phyloP scores from a whole-genome alignment of 768 basidiomycete species.

The Brasilioporus rufonigricans region DNA sequence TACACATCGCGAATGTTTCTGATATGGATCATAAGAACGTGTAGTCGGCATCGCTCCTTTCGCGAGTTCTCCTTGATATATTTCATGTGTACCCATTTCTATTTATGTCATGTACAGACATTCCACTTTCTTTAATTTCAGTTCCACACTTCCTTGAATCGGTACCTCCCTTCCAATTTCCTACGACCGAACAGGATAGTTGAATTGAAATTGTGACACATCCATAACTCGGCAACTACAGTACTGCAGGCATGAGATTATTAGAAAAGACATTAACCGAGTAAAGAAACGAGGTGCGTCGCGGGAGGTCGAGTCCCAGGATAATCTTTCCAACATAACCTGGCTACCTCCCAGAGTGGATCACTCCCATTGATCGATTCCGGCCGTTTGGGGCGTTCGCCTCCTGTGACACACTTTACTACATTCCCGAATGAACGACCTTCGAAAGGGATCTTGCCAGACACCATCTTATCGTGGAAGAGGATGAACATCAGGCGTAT shows the following conservation, averaged over 20 bases:
- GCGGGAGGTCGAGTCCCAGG: conserved; percentile 17
- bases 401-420: neutral
- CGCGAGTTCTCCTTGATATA: neutral
- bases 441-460: conserved; percentile 17
- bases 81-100: conserved; percentile 6
- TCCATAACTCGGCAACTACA: too few species aligned
- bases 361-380: conserved; percentile 1
- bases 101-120: conserved; percentile 19
- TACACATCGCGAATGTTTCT: conserved; percentile 3
- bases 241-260: neutral
- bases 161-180: neutral
- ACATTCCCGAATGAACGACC: neutral
- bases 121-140: conserved; percentile 17
- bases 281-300: neutral
- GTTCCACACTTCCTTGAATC: conserved; percentile 5
- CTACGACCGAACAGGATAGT: too few species aligned
- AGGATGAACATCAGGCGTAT: neutral
- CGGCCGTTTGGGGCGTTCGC: conserved; percentile 8
- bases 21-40: conserved; percentile 1
- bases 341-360: conserved; percentile 12
- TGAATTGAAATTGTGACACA: too few species aligned
- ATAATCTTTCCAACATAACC: conserved; percentile 8
- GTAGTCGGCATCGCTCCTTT: neutral
- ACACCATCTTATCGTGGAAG: conserved; percentile 14
- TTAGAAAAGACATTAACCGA: neutral